These are phyloP conservation scores for Trichoderma asperelloides DNA, from an alignment of 495 filamentous ascomycete genomes.

Conservation along the genomic window DNA sequence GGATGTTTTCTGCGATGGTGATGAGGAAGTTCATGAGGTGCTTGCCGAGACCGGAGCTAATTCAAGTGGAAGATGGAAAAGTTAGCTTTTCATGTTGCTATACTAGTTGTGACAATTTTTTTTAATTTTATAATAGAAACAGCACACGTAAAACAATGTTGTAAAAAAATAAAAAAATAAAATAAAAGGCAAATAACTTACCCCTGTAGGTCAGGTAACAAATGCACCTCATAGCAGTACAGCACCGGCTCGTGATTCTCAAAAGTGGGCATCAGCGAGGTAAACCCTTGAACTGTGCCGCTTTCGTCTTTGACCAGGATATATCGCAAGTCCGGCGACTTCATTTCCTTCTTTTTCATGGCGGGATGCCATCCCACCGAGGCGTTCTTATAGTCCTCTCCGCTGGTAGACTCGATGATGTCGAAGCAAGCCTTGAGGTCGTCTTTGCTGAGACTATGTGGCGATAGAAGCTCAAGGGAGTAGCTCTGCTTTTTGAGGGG, in stretches of 20 bases:
- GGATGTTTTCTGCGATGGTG: constrained; percentile 33
- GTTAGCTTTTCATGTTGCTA: not conserved
- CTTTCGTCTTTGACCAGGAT: constrained; percentile 42
- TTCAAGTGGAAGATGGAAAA: not conserved
- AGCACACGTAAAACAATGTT: not conserved
- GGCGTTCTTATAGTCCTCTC: constrained; percentile 55
- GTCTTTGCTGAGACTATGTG: constrained; percentile 34
- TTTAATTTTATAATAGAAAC: too few relatives aligned
- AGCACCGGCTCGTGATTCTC: constrained; percentile 67
- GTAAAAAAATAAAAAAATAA: not conserved
- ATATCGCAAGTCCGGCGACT: constrained; percentile 58
- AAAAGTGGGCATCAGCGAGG: constrained; percentile 75
- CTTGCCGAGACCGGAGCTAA: constrained; percentile 38
- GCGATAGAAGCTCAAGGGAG: constrained; percentile 36
- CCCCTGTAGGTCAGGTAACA: constrained; percentile 46
- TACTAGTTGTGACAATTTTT: not conserved
- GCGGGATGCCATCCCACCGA: constrained; percentile 57
- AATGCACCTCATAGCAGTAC: constrained; percentile 86
- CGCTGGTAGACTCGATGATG: constrained; percentile 63
- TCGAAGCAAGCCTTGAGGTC: constrained; percentile 61
- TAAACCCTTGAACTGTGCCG: constrained; percentile 48
- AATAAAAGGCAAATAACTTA: constrained; percentile 14
- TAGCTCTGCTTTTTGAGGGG: constrained; percentile 29
- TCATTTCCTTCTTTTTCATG: constrained; percentile 70
- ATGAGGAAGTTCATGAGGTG: constrained; percentile 36